Evolutionary conservation across 768 basidiomycete species (phyloP).

Genomic region (Naganishia antarctica): DNA sequence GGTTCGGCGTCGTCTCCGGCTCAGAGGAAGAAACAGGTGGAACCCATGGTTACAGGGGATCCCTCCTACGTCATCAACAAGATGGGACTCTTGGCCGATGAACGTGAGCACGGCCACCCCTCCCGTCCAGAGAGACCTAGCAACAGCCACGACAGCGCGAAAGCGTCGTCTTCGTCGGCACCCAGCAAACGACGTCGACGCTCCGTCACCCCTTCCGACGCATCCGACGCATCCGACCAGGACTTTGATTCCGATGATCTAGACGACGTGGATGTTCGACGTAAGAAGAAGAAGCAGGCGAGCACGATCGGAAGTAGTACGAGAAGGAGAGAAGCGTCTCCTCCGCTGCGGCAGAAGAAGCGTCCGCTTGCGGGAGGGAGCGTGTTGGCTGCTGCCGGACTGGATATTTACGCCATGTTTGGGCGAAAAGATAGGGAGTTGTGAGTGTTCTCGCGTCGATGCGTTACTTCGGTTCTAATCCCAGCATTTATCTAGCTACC

Average conservation of each 20-base stretch:
- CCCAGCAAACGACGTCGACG: slow-evolving; percentile 1
- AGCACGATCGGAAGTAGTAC: background rate
- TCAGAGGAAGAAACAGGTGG: background rate
- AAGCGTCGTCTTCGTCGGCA: background rate
- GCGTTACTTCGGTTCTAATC: background rate
- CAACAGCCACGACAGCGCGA: background rate
- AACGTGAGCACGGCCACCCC: background rate
- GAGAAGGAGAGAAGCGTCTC: slow-evolving; percentile 4
- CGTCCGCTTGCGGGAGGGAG: slow-evolving; percentile 21
- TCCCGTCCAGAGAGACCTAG: background rate
- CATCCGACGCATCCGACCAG: background rate
- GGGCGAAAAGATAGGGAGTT: slow-evolving; percentile 21
- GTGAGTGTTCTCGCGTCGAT: slow-evolving; percentile 11
- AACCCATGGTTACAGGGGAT: background rate
- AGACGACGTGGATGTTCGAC: slow-evolving; percentile 10
- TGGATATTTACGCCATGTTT: slow-evolving; percentile 25
- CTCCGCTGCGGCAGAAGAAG: slow-evolving; percentile 12
- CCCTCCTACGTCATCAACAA: slow-evolving; percentile 12
- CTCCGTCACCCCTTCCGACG: background rate
- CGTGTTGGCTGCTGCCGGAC: slow-evolving; percentile 24
- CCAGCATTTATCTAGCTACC: slow-evolving; percentile 8
- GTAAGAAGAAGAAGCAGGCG: slow-evolving; percentile 9
- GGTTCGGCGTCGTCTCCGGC: background rate
- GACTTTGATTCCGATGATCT: slow-evolving; percentile 28
- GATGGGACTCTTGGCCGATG: slow-evolving; percentile 7